Evolutionary conservation across 805 yeast species (phyloP), one percentile per base, ranked within the genome.

Genomic region (Candida coquimbonensis): DNA sequence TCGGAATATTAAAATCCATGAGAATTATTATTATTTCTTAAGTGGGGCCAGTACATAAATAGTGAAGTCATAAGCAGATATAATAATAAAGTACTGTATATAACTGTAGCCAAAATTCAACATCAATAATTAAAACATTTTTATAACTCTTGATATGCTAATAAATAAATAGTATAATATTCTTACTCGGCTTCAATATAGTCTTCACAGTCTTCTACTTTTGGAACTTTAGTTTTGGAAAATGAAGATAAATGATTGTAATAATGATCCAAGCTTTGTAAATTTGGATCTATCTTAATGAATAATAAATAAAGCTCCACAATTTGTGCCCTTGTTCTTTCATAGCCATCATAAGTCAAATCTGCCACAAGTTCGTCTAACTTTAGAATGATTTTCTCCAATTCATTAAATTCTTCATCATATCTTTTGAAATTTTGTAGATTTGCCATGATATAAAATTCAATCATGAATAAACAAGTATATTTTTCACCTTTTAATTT

Each of bases 401-500:
- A 7, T 3, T 45, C 7, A 9, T 45, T 33, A 7, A 29, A 29
- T 3, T 17, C 36, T 21, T 40, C 39, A 3, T 16, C 27, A 7
- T 24, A 31, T 1, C 32, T 46, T 4, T 36, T 44, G 45, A 37
- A 40, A 21, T 26, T 39, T 8, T 14, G 41, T 16, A 12, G 44
- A 42, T 39, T 50, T 44, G 31, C 43, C n/a, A 54, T 42, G 4
- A 59, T 31, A 36, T 51, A 51, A 40, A 53, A 55, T 39, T 54
- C 57, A 17, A 59, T 38, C 56, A 57, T 54, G 25, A 52, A 34
- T 9, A 59, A 51, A 14, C 56, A 55, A 1, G 60, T 45, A 36
- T 42, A 50, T 33, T 56, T 59, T 40, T 59, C 63, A 7, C 55
- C 56, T 35, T 48, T 44, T 31, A 49, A 40, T 38, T 46, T 49